phyloP scores from a whole-genome alignment of 306 rosid genomes.

The Quercus wislizeni region DNA sequence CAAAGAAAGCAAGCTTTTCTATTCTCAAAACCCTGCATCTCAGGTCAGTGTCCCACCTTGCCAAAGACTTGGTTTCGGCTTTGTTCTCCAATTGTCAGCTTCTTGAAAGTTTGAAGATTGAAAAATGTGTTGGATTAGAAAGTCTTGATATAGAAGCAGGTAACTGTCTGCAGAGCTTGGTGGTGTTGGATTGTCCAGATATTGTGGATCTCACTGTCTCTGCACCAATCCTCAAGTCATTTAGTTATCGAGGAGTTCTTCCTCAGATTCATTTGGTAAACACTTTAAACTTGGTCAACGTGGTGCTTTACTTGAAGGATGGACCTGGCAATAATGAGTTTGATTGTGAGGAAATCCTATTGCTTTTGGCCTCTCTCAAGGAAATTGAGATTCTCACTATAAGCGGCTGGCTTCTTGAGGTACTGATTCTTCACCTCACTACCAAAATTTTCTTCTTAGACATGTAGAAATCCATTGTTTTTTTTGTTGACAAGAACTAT shows the following conservation, averaged over 20 bases:
- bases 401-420: constrained; percentile 35
- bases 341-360: constrained; percentile 18
- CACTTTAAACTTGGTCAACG: constrained; percentile 10
- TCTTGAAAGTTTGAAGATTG: constrained; percentile 20
- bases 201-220: not conserved
- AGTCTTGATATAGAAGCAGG: constrained; percentile 1
- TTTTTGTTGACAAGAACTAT: not conserved
- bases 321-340: constrained; percentile 16
- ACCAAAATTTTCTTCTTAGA: not conserved
- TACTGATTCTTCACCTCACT: not conserved
- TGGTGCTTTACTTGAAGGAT: constrained; percentile 6
- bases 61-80: not conserved
- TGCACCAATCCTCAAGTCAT: constrained; percentile 6
- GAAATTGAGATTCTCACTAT: constrained; percentile 21
- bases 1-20: not conserved
- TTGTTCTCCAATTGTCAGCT: constrained; percentile 10
- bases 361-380: constrained; percentile 14
- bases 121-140: constrained; percentile 16
- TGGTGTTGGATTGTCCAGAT: constrained; percentile 19
- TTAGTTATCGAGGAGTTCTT: constrained; percentile 12
- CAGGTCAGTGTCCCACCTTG: not conserved
- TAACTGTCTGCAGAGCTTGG: constrained; percentile 8
- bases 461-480: too few relatives aligned
- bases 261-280: constrained; percentile 1
- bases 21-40: constrained; percentile 22